A percentile compares a stretch with the other conserved stretches of the same genome.
Evolutionary conservation across 805 yeast genomes (phyloP).

Genomic region (Candida peoriensis): DNA sequence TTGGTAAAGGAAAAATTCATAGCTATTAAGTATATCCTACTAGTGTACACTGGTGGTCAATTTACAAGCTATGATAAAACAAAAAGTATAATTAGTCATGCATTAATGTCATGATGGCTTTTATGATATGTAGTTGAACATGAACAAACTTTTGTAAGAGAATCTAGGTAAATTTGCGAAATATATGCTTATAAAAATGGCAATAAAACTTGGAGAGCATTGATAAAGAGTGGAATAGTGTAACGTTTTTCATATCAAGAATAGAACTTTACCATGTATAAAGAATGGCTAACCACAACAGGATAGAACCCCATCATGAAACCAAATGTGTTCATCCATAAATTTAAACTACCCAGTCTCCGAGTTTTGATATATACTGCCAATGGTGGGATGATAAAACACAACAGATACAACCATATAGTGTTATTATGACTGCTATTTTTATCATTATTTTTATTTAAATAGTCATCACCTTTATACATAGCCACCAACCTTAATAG

Average conservation of each 20-base stretch:
- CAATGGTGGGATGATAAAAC: conserved; percentile 5
- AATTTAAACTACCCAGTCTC: neutral
- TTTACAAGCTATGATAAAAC: too few relatives aligned
- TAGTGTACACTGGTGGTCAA: too few relatives aligned
- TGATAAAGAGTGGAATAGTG: neutral
- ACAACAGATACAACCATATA: neutral
- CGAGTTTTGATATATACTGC: conserved; percentile 3
- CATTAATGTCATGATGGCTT: neutral
- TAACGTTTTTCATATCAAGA: neutral
- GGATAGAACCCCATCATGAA: conserved; percentile 1
- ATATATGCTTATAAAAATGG: neutral
- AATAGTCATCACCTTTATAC: too few relatives aligned
- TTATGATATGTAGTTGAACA: neutral
- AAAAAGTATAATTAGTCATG: neutral
- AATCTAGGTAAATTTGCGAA: too few relatives aligned
- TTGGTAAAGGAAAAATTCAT: neutral
- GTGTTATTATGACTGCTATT: neutral
- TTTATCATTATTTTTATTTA: neutral
- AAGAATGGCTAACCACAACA: conserved; percentile 1
- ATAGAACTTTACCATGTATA: conserved; percentile 1
- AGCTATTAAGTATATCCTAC: neutral
- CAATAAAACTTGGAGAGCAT: neutral
- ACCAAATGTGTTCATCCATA: neutral
- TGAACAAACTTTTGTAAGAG: too few relatives aligned
- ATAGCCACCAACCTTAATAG: neutral